Evolutionary conservation across 805 yeast genomes (phyloP), one percentile per base, ranked within the genome.

Genomic region (Danielozyma ontarioensis): DNA sequence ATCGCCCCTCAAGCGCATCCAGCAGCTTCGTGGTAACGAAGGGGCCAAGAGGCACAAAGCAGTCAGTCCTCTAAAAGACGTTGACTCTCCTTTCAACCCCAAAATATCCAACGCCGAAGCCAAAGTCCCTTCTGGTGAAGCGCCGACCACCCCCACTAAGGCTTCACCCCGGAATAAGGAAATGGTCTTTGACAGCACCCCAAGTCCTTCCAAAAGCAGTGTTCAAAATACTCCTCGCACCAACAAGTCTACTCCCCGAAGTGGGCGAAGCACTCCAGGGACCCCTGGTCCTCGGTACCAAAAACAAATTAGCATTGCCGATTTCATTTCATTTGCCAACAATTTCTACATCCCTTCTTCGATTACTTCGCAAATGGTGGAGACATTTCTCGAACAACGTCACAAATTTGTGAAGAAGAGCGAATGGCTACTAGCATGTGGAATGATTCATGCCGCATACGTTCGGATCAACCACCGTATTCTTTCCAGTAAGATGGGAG

Each of bases 341-440:
- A 68, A 71, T 41, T 82, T 82, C 48, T 76, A 77, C 49, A 59
- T 83, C 16, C 84, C 85, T 0, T 58, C 67, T 14, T 64, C 68
- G 0, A 59, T 72, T 2, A 75, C 85, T 0, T 59, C 64, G 17
- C 55, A 62, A 23, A 62, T 83, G 29, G 38, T 80, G 7, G 69
- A 67, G 26, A 70, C 78, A 1, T 81, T 70, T 42, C 56, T 66
- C 25, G 53, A 62, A 3, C 74, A 76, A 46, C 65, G 70, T 29
- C 66, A 69, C 28, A 74, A 76, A 41, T 70, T 80, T 25, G 40
- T 45, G n/a, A 65, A 62, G 39, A 71, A 71, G 23, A 76, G 73
- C 37, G 80, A 79, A 25, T 82, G 88, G 87, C 76, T 78, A 5
- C 52, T 83, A 15, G 73, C 82, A 3, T 78, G 84, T 50, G 89